Evolutionary conservation across 768 basidiomycete species (phyloP), one percentile per base, ranked within the genome.

Genomic region (Collybia nuda): DNA sequence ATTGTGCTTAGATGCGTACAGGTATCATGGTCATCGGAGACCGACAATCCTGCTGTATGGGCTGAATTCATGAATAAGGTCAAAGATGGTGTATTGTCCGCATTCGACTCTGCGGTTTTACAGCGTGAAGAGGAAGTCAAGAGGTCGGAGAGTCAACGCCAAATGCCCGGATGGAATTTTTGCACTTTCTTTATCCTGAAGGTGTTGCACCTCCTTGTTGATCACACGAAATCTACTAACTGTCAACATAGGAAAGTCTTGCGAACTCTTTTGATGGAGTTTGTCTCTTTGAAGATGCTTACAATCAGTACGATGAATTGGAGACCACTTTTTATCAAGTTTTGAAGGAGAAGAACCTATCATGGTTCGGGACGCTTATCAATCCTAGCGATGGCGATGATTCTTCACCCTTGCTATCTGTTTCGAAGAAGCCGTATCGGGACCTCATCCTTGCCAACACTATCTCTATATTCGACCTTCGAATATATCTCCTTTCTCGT

Each of bases 111-210:
- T 15, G 85, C 88, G 1, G 77, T 98, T 36, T 69, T 78, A 8
- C 83, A 84, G 51, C 79, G 93, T 14, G 92, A 95, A 61, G 97
- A 98, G 40, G 94, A 97, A 54, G 88, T 98, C 2, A 86, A 79
- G 59, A 82, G 92, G 32, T 92, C 90, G 0, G 96, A 99, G 62
- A 79, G 83, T 42, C 92, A 98, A 67, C 79, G 91, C 48, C 80
- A 88, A 59, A 90, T 94, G 83, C 93, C 93, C 1, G 96, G 97
- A 7, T 99, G 97, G 97, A 97, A 97, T 63, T 99, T 97, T 64
- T 95, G 94, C 65, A 94, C 90, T 0, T 98, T 95, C 73, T 98
- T 98, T 68, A 84, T 94, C 44, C 75, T 95, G 32, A 99, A 98
- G 84, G 96, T 93, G 51, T 47, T 47, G 49, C 35, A 39, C 46